Conservation (phyloP, 768 basidiomycete genomes). For the Gautieria morchelliformis region DNA sequence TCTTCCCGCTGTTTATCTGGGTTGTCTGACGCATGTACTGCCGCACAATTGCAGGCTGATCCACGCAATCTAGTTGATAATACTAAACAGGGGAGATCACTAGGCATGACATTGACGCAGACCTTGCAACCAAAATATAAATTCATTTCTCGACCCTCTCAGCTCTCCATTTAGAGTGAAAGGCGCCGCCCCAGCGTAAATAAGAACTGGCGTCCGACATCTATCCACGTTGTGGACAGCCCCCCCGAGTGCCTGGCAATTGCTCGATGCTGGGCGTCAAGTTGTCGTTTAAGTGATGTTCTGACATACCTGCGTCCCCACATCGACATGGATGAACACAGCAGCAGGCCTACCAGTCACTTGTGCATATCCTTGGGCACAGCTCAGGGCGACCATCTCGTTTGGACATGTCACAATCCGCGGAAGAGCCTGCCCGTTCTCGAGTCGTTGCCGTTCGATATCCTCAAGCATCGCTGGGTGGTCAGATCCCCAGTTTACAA, state of each 20-base stretch:
- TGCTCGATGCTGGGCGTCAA: not conserved
- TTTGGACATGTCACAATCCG: slow-evolving; percentile 61
- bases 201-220: slow-evolving; percentile 50
- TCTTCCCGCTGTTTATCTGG: slow-evolving; percentile 48
- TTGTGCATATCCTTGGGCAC: slow-evolving; percentile 64
- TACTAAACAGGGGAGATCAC: not conserved
- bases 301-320: slow-evolving; percentile 48
- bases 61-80: slow-evolving; percentile 41
- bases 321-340: slow-evolving; percentile 67
- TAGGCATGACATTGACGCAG: not conserved
- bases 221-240: slow-evolving; percentile 66
- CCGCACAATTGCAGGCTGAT: slow-evolving; percentile 60
- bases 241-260: slow-evolving; percentile 47
- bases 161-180: slow-evolving; percentile 47
- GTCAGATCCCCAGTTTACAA: slow-evolving; percentile 73
- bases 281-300: not conserved
- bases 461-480: slow-evolving; percentile 67
- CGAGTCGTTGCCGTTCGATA: slow-evolving; percentile 43
- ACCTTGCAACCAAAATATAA: slow-evolving; percentile 70
- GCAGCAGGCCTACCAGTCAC: slow-evolving; percentile 58
- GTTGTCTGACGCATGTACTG: slow-evolving; percentile 66
- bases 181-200: slow-evolving; percentile 65
- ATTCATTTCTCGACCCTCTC: slow-evolving; percentile 59
- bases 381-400: slow-evolving; percentile 67
- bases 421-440: slow-evolving; percentile 27